Conservation (phyloP, 2,329 filamentous ascomycete genomes). For the Helotiales sp. region DNA sequence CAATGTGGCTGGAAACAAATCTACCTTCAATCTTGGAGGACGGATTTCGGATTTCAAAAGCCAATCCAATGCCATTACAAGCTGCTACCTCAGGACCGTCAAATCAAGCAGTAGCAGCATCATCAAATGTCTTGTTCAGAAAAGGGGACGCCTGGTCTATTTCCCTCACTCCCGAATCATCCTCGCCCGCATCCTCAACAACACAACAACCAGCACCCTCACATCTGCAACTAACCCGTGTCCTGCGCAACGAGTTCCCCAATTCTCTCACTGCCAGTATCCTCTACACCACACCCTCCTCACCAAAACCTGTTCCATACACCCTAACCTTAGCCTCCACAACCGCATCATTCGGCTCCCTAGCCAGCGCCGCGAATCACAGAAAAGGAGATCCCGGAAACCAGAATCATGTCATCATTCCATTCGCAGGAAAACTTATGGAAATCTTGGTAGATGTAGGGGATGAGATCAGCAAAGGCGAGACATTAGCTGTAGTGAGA, state of each 20-base stretch:
- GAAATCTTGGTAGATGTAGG: slow-evolving; percentile 57
- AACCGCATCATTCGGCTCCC: slow-evolving; percentile 49
- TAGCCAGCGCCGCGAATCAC: slow-evolving; percentile 48
- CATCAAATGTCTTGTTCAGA: slow-evolving; percentile 49
- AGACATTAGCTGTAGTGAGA: slow-evolving; percentile 58
- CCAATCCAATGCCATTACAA: slow-evolving; percentile 37
- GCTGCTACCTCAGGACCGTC: slow-evolving; percentile 20
- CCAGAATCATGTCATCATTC: slow-evolving; percentile 52
- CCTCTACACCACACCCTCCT: slow-evolving; percentile 45
- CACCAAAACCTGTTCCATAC: slow-evolving; percentile 45
- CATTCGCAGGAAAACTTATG: slow-evolving; percentile 58
- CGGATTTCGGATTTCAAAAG: slow-evolving; percentile 33
- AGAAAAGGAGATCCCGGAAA: slow-evolving; percentile 50
- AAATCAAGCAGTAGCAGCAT: slow-evolving; percentile 23
- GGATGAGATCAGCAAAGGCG: slow-evolving; percentile 48
- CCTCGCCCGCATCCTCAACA: slow-evolving; percentile 19
- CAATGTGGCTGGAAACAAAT: slow-evolving; percentile 56
- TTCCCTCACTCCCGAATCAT: slow-evolving; percentile 40
- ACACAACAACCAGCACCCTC: slow-evolving; percentile 38
- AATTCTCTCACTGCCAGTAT: slow-evolving; percentile 53
- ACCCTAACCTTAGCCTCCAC: slow-evolving; percentile 39
- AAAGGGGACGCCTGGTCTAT: slow-evolving; percentile 61
- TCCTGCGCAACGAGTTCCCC: slow-evolving; percentile 62
- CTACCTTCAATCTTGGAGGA: slow-evolving; percentile 39
- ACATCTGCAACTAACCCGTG: slow-evolving; percentile 53